Evolutionary conservation across 164 flowering plant species (phyloP).

Genomic region (Saururus chinensis): DNA sequence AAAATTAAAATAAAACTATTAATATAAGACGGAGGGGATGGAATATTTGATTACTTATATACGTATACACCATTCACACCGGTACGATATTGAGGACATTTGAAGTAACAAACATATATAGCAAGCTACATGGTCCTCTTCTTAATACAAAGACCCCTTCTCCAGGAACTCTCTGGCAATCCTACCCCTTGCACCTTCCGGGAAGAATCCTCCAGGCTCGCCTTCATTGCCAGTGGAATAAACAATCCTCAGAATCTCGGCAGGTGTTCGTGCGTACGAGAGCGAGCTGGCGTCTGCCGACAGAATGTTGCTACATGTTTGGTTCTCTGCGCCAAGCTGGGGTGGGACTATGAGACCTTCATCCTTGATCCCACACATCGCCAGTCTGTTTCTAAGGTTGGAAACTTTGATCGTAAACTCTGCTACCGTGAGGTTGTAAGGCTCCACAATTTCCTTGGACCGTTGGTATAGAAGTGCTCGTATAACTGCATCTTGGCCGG

Average conservation of each 20-base stretch:
- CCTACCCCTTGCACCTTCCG: background rate
- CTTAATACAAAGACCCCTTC: background rate
- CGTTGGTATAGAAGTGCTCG: slow-evolving; percentile 10
- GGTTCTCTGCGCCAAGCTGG: slow-evolving; percentile 12
- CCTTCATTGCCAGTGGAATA: slow-evolving; percentile 14
- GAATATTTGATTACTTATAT: too few species aligned
- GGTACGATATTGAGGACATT: too few species aligned
- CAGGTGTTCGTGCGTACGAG: background rate
- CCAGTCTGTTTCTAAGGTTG: slow-evolving; percentile 9
- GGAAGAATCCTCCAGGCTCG: slow-evolving; percentile 29
- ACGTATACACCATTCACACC: too few species aligned
- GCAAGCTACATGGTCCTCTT: too few species aligned
- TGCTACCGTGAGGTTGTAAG: slow-evolving; percentile 11
- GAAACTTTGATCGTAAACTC: slow-evolving; percentile 14
- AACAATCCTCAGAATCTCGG: slow-evolving; percentile 9
- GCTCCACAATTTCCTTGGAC: slow-evolving; percentile 3
- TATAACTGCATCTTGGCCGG: slow-evolving; percentile 19
- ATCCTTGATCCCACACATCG: slow-evolving; percentile 13
- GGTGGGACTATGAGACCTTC: slow-evolving; percentile 13
- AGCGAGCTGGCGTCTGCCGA: background rate
- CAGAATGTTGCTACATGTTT: slow-evolving; percentile 5
- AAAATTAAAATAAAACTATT: too few species aligned
- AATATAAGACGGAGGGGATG: too few species aligned
- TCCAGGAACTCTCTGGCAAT: slow-evolving; percentile 1
- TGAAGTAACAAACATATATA: too few species aligned